Percentiles rank a stretch among this genome's conserved stretches.
Conservation (phyloP, 495 filamentous ascomycete genomes). For the Sabuloglossum arenarium region DNA sequence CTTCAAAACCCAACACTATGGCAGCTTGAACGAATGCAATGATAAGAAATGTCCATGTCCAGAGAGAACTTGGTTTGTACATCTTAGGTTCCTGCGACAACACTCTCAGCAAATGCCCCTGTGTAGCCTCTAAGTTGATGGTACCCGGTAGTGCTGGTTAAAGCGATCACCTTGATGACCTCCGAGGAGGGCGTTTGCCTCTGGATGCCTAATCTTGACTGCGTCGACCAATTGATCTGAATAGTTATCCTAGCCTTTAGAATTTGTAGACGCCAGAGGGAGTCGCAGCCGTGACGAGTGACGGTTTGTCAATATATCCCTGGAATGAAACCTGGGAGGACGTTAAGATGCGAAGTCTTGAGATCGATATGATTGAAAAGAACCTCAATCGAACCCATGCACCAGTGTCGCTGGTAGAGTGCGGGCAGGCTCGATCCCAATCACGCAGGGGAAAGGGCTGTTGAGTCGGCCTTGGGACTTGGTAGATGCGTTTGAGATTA, state of each 20-base stretch:
- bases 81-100: conserved; percentile 23
- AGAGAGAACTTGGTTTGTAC: conserved; percentile 57
- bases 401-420: background rate
- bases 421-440: background rate
- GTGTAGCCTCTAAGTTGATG: conserved; percentile 34
- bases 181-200: conserved; percentile 44
- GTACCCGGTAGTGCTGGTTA: conserved; percentile 29
- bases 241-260: background rate
- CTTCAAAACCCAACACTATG: conserved; percentile 63
- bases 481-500: background rate
- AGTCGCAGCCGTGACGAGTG: background rate
- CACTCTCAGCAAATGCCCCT: conserved; percentile 11
- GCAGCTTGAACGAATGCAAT: conserved; percentile 55
- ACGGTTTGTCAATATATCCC: background rate
- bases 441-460: background rate
- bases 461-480: background rate
- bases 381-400: background rate
- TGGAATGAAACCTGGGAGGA: background rate
- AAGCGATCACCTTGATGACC: conserved; percentile 31
- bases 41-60: conserved; percentile 74
- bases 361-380: background rate
- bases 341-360: background rate
- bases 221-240: background rate
- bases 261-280: background rate
- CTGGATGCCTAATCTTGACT: conserved; percentile 39